phyloP scores from a whole-genome alignment of 331 rosid species.

The Malus hybrid region DNA sequence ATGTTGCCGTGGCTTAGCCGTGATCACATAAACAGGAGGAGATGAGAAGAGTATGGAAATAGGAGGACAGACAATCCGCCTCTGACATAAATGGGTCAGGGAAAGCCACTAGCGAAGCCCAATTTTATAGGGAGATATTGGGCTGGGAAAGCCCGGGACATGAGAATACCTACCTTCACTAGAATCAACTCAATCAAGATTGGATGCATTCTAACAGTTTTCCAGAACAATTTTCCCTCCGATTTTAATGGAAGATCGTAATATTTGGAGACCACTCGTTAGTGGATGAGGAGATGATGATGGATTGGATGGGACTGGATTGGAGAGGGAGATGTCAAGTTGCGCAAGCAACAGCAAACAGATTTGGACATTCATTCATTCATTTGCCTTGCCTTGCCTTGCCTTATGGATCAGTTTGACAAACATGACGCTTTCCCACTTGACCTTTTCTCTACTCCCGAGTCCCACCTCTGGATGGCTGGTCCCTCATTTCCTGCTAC shows the following conservation, averaged over 20 bases:
- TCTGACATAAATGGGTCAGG: not conserved
- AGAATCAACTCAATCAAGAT: no score
- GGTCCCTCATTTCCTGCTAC: not conserved
- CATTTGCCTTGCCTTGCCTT: not conserved
- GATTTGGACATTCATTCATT: conserved; percentile 1
- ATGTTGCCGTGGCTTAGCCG: no score
- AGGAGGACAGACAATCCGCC: no score
- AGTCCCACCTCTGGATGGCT: not conserved
- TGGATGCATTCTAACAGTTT: not conserved
- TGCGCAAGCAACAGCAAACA: not conserved
- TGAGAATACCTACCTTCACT: not conserved
- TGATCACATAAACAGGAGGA: no score
- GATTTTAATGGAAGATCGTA: not conserved
- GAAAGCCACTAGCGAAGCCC: not conserved
- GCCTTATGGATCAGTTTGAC: not conserved
- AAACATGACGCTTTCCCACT: not conserved
- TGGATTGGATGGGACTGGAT: not conserved
- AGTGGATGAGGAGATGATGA: conserved; percentile 3
- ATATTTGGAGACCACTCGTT: conserved; percentile 4
- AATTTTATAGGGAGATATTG: not conserved
- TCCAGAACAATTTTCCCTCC: not conserved
- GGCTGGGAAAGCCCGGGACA: not conserved
- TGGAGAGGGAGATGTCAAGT: not conserved
- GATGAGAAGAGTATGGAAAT: no score
- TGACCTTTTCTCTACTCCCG: not conserved